Conservation (phyloP, 1,284 basidiomycete genomes). For the Moesziomyces sp. region DNA sequence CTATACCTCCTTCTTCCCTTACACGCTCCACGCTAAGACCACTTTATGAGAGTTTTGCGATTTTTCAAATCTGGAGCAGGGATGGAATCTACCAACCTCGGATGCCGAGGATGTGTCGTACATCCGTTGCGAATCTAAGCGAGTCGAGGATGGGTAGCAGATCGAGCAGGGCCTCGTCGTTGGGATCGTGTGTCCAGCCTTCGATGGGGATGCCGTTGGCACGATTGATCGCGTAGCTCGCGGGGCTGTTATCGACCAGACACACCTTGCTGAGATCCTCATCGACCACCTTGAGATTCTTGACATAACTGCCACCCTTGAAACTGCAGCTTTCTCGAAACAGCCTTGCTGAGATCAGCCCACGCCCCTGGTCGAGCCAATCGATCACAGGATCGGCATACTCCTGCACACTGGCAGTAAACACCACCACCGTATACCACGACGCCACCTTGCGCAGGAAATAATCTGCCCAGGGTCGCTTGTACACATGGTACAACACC, state of each 20-base stretch:
- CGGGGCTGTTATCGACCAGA: constrained; percentile 94
- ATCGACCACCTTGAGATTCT: constrained; percentile 89
- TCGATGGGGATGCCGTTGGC: constrained; percentile 99
- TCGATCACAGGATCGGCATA: constrained; percentile 99
- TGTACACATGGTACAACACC: constrained; percentile 97
- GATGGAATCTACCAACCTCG: constrained; percentile 53
- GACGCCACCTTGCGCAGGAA: constrained; percentile 76
- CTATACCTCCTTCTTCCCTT: neutral
- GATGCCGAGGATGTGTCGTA: constrained; percentile 89
- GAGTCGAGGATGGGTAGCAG: constrained; percentile 94
- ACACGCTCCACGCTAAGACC: too few relatives aligned
- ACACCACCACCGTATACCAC: constrained; percentile 99
- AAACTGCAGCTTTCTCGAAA: constrained; percentile 97
- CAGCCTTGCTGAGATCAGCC: constrained; percentile 83
- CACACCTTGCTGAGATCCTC: constrained; percentile 88
- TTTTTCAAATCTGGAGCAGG: too few relatives aligned
- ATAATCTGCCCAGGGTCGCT: constrained; percentile 87
- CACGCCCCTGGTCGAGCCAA: constrained; percentile 93
- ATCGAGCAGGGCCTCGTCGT: constrained; percentile 94
- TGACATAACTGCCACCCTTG: constrained; percentile 92
- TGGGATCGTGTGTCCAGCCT: constrained; percentile 97
- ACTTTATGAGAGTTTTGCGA: too few relatives aligned
- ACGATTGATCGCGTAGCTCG: constrained; percentile 91
- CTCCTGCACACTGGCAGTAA: constrained; percentile 98
- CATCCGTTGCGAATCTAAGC: constrained; percentile 92